A percentile compares a stretch with the other conserved stretches of the same genome.
Conservation (phyloP, 2,329 filamentous ascomycete genomes). For the Colletotrichum zoysiae region DNA sequence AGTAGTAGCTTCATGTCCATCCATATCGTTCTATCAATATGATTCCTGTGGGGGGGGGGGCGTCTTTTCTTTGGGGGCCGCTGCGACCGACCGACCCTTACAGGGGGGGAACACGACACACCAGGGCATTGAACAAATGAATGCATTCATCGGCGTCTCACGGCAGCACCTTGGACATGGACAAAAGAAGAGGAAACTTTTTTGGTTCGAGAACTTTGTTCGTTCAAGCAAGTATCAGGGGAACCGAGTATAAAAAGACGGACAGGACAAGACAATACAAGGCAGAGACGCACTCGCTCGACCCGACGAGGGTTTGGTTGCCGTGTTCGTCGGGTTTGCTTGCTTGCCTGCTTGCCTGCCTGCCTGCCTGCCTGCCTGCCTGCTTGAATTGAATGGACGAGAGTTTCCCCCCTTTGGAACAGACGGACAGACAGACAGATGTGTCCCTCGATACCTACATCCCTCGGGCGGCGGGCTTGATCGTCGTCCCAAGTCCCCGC, state of each 20-base stretch:
- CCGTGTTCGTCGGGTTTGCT: conserved; percentile 8
- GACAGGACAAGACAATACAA: too few relatives aligned
- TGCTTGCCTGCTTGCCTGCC: neutral
- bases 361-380: neutral
- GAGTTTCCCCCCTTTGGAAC: neutral
- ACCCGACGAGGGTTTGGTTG: conserved; percentile 1
- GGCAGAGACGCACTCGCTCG: neutral
- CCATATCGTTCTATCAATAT: too few relatives aligned
- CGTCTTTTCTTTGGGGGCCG: conserved; percentile 22
- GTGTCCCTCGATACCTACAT: neutral
- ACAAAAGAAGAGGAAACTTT: too few relatives aligned
- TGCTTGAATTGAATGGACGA: neutral
- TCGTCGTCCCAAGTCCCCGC: conserved; percentile 22
- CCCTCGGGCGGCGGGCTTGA: neutral
- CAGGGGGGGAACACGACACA: conserved; percentile 1
- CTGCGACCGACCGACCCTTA: neutral
- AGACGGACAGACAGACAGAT: too few relatives aligned
- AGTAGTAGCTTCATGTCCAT: neutral
- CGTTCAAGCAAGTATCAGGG: too few relatives aligned
- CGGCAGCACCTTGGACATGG: too few relatives aligned
- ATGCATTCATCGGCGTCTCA: conserved; percentile 12
- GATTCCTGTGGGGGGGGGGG: conserved; percentile 9
- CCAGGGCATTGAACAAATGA: conserved; percentile 7
- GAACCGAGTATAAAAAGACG: too few relatives aligned
- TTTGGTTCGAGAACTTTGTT: too few relatives aligned